Percentiles rank a stretch among this genome's conserved stretches.
phyloP scores from a whole-genome alignment of 163 green algal genomes.

The Scenedesmus sp. region DNA sequence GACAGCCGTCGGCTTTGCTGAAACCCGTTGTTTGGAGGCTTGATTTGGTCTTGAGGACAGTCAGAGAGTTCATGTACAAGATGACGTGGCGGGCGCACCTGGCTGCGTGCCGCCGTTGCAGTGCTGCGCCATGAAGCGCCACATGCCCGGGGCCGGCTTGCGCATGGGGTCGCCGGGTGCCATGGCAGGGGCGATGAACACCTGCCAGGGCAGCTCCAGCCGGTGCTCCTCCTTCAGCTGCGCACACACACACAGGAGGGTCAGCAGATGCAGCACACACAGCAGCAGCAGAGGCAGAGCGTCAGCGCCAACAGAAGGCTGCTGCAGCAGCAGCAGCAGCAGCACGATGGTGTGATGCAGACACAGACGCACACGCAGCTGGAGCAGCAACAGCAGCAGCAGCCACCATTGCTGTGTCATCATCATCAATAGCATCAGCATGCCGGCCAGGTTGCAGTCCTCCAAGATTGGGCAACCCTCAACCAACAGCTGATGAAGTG shows the following conservation, averaged over 20 bases:
- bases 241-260: not conserved
- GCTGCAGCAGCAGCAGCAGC: not conserved
- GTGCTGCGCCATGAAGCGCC: constrained; percentile 76
- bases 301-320: too few relatives aligned
- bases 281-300: not conserved
- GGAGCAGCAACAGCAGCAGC: not conserved
- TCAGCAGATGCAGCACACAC: not conserved
- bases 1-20: too few relatives aligned
- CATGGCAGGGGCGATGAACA: constrained; percentile 70
- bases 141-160: constrained; percentile 86
- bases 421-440: not conserved
- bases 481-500: too few relatives aligned
- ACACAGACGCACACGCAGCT: not conserved
- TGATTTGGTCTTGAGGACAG: too few relatives aligned
- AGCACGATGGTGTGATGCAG: not conserved
- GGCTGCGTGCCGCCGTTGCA: constrained; percentile 75
- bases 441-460: too few relatives aligned
- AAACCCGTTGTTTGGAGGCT: too few relatives aligned
- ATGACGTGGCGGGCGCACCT: constrained; percentile 37
- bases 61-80: not conserved
- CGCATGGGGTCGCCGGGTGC: constrained; percentile 60
- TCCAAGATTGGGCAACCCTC: too few relatives aligned
- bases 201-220: constrained; percentile 55
- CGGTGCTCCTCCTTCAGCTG: constrained; percentile 31
- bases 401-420: too few relatives aligned